Base-by-base conservation (phyloP, 768 basidiomycete species). In the Pluteus cervinus region DNA sequence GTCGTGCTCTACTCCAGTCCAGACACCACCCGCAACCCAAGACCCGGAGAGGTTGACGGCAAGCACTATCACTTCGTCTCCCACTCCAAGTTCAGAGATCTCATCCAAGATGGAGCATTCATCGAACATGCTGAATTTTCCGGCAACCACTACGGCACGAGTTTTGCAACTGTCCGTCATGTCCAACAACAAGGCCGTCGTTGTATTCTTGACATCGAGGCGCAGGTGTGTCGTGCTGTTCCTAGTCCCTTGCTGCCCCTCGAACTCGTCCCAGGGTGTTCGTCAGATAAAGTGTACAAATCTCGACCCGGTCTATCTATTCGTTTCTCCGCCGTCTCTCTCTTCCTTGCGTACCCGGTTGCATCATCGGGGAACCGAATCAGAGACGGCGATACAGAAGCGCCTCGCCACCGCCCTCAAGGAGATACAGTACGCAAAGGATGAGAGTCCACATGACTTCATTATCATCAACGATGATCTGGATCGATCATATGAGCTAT, bases 121-220 rank as follows among this genome's bases (percentile, higher is more conserved):
- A 85, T 98, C 47, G 94, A 98, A 62, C 77, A 90, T 49, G 91
- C 94, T 11, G 81, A 94, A 58, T 98, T 94, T 63, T 89, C 86
- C 1, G 78, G 83, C 16, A 96, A 97, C 55, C 74, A 75, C 50
- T 98, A 98, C 53, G 93, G 93, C n/a, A 94, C 92, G 4, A 89
- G 83, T 47, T 79, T 81, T 44, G 69, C 76, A 44, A 80, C 91
- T 15, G 78, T 98, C 21, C 63, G 70, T 23, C 68, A 72, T 21
- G 81, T 96, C 18, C 69, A 76, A 24, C 59, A 70, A 12, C 66
- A 73, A 3, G 89, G 87, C 11, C 76, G 73, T 44, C 78, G 89
- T 9, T 97, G 94, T 56, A 82, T 98, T 41, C 73, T 98, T 25
- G 94, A 98, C 56, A 98, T 98, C 41, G 94, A 98, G 53, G 82